Base-by-base conservation (phyloP, 495 filamentous ascomycete species). In the Arthonia radiata region DNA sequence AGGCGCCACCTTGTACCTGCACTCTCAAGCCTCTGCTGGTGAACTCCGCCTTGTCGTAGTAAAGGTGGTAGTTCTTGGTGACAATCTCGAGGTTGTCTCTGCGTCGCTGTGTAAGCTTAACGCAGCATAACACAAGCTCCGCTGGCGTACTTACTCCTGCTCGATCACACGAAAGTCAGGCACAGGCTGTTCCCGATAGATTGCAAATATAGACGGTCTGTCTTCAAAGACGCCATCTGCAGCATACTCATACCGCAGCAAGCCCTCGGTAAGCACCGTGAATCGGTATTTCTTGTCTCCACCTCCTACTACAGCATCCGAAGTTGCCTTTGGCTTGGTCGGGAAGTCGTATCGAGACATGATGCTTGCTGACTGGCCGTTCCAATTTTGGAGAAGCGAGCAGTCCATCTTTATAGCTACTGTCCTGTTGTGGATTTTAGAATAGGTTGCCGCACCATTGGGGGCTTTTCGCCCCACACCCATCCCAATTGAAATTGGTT, bases 231-330 rank as follows among this genome's bases (percentile, higher is more conserved):
- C 37, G 27, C 49, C 40, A 28, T 68, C 62, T 8, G 43, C 34
- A 1, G 62, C 61, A 57, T 59, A 68, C 44, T 68, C 63, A 31
- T 50, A 66, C 13, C 63, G 57, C 12, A 68, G 17, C 1, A 67
- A 38, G 11, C 50, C 40, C 14, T 59, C 51, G 2, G 51, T 54
- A 15, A 68, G 45, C 11, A 68, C 33, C 14, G 50, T 64, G 42
- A 68, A 68, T 22, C 63, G 56, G 36, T 57, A 67, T 9, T 50
- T 43, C 15, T 40, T 37, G 24, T 53, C 60, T 5, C 41, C 37
- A 7, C 11, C 19, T 11, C 7, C 11, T 15, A 67, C 46, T 13
- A 57, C 42, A 10, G 59, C 50, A 7, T 49, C 37, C 11, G 54
- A 40, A 26, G 60, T 46, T 3, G 61, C 51, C 10, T 42, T 35